Base-by-base conservation (phyloP, 768 basidiomycete genomes). In the Asterophora lycoperdoides region DNA sequence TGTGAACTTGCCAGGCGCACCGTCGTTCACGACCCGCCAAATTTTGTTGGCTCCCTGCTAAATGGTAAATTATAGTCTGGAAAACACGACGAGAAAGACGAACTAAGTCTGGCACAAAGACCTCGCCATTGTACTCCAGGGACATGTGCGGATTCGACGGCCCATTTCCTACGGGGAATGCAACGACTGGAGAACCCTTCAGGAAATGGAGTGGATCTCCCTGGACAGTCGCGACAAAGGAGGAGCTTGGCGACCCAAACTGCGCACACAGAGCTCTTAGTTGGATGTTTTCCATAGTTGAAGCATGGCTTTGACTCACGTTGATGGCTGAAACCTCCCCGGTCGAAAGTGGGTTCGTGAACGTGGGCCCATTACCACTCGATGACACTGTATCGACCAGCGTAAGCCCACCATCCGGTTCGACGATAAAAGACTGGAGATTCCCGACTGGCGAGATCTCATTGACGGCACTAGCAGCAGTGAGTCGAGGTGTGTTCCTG, bases 61-160 rank as follows among this genome's bases (percentile, higher is more conserved):
- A 7, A 10, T 8, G 23, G 8, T 33, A n/a, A 37, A 38, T 28
- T 17, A 51, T 11, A 8, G 15, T 14, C 17, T 23, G 23, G 23
- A 3, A 26, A 17, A 18, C 3, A 38, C 7, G 17, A 26, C 18
- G 1, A 5, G n/a, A 36, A 40, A 7, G 2, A 61, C 76, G 45
- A 46, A 84, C 84, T 60, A 85, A 68, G 64, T 86, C 86, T 0
- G 84, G 77, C 7, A 87, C 69, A 53, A 86, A 72, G 8, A 88
- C 58, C 55, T 87, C 84, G 7, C 58, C 59, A 5, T 69, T 68
- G 56, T 79, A 68, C 63, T 83, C 73, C 26, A 82, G 62, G 0
- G 76, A 71, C 82, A 83, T 82, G 60, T 87, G 86, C 9, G 86
- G 84, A 60, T 84, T 77, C 1, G 84, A 81, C 18, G 63, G 62